phyloP scores from a whole-genome alignment of 2,329 filamentous ascomycete genomes.

The Pseudogymnoascus pannorum region DNA sequence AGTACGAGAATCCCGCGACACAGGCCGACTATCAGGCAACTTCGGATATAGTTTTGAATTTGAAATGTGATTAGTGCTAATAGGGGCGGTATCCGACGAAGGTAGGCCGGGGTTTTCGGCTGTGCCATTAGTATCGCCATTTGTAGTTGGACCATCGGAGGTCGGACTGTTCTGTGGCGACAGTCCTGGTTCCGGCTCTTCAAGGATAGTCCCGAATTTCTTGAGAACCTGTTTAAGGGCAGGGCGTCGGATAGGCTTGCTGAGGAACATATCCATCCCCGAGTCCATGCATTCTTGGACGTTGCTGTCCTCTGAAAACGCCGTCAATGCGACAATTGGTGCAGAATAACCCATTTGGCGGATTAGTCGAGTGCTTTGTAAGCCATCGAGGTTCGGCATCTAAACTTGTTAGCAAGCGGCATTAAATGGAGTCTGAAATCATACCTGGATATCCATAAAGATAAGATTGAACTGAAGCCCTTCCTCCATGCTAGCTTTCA shows the following conservation, averaged over 20 bases:
- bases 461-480: conserved; percentile 74
- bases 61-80: not conserved
- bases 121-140: not conserved
- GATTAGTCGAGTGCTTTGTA: conserved; percentile 80
- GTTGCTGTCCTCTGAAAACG: conserved; percentile 86
- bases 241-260: conserved; percentile 69
- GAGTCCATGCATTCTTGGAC: conserved; percentile 79
- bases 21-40: not conserved
- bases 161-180: not conserved
- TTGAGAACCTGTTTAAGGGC: conserved; percentile 80
- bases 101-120: not conserved
- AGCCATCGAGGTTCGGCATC: conserved; percentile 88
- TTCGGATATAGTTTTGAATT: not conserved
- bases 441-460: conserved; percentile 79
- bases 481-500: conserved; percentile 72
- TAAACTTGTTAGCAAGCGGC: conserved; percentile 28
- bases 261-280: conserved; percentile 86
- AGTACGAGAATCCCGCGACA: not conserved
- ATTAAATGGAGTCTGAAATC: not conserved
- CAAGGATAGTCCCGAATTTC: conserved; percentile 74
- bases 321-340: conserved; percentile 84
- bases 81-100: not conserved
- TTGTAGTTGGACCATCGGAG: not conserved
- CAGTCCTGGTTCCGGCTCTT: conserved; percentile 42
- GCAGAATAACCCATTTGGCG: conserved; percentile 78